phyloP scores from a whole-genome alignment of 1,284 basidiomycete genomes.

The Trametes pubescens region DNA sequence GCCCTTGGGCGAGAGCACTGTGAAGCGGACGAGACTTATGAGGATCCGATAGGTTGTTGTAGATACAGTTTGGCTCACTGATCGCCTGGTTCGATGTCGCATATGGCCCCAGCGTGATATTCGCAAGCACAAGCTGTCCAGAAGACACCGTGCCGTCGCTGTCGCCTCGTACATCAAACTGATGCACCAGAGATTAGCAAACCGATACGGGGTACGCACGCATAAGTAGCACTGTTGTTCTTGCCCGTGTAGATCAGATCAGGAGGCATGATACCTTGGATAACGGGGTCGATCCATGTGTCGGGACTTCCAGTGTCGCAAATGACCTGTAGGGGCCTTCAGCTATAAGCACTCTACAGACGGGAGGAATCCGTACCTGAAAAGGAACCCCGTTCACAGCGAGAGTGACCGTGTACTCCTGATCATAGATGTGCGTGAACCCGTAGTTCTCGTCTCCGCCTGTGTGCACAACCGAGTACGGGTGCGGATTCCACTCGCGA shows the following conservation, averaged over 20 bases:
- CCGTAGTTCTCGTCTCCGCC: background rate
- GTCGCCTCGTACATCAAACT: background rate
- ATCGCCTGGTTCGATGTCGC: conserved; percentile 34
- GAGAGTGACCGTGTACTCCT: conserved; percentile 17
- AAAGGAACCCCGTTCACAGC: conserved; percentile 24
- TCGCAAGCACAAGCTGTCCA: conserved; percentile 23
- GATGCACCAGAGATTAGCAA: background rate
- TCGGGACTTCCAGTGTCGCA: conserved; percentile 27
- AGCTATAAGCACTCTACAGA: background rate
- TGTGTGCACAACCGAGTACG: background rate
- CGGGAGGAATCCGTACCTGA: conserved; percentile 13
- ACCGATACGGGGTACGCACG: background rate
- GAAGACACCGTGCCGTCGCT: conserved; percentile 26
- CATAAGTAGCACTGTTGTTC: background rate
- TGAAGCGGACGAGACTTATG: background rate
- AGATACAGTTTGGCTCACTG: conserved; percentile 24
- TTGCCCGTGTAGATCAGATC: conserved; percentile 19
- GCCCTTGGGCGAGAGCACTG: background rate
- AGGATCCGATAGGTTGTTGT: background rate
- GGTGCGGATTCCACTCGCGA: background rate
- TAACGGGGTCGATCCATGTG: conserved; percentile 30
- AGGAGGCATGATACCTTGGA: conserved; percentile 4
- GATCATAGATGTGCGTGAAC: background rate
- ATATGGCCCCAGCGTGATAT: conserved; percentile 34
- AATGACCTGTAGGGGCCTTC: background rate